Base-by-base conservation (phyloP, 345 rosid species). In the Garcia nutans region DNA sequence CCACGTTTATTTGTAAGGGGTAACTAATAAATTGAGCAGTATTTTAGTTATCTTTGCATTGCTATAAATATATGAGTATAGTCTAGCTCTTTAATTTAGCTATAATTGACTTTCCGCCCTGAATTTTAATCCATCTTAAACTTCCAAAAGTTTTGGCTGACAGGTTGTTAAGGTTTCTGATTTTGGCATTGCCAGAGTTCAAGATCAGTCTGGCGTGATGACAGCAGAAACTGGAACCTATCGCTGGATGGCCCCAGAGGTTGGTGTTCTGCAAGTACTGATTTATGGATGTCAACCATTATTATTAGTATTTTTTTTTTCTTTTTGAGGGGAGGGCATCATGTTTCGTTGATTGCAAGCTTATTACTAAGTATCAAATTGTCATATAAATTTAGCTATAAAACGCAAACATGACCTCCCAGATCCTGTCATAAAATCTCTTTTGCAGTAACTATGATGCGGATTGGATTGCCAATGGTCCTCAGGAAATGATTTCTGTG, bases 191-290 rank as follows among this genome's bases (percentile, higher is more conserved):
- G 92, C 95, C 74, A 86, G 89, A 82, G 87, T 90, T 76, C 86
- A 87, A 77, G 78, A 79, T 75, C 86, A 74, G 74, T 73, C 91
- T 55, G 94, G 92, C 28, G 86, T 87, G 73, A 90, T 90, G 94
- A 90, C 94, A 33, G 92, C 91, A 22, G 94, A 90, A 85, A 90
- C 92, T 63, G 94, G 94, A 72, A 88, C 92, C 5, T 90, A 90
- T 69, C 89, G 92, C 31, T 90, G 94, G 94, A 90, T 90, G 94
- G 94, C 94, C 75, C 94, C 92, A 23, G 94, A 90, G 92, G 94
- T 90, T 75, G 80, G 85, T 79, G 55, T 24, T 61, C 47, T 33
- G 8, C 24, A n/a, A 60, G 59, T 42, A 15, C 56, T 62, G 20
- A 42, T 47, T 69, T 28, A 16, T 72, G 63, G 22, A 66, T 59